Base-by-base conservation (phyloP, 345 rosid species). In the Raphanus raphanistrum region DNA sequence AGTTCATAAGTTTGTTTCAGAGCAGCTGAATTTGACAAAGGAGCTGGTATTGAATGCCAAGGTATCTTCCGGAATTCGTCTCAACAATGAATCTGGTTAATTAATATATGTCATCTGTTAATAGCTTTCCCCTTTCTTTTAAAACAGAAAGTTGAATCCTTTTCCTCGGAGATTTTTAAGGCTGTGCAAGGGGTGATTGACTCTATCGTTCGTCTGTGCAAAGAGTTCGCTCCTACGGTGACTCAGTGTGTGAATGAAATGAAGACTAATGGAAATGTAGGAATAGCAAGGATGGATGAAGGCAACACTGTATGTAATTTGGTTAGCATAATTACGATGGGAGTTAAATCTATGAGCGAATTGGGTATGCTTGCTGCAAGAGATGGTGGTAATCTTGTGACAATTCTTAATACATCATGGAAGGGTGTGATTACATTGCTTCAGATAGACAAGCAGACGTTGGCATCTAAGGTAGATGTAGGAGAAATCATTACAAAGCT, bases 341-440 rank as follows among this genome's bases (percentile, higher is more conserved):
- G 90, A 11, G 63, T 89, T 76, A 88, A 86, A 61, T 86, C 86
- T 45, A 79, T 95, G 63, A 85, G 86, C 77, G 90, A 91, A 43
- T 80, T 95, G 59, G 98, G 96, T 26, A 81, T 84, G 75, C 71
- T 90, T 71, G 93, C 98, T 45, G 95, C 97, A 66, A 87, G 80
- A 80, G 88, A 79, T 52, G 95, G 98, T 84, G 99, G 98, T 27
- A 87, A 68, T 83, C 90, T 95, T 69, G 99, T 92, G 71, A 74
- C 86, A 79, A 84, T 95, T 82, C 96, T 95, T 70, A 95, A 92
- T 83, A 81, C 87, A 70, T 89, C 97, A 43, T 92, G 95, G 99
- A 95, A 91, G 84, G 98, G 98, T 74, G 92, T 92, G 76, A 92
- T 90, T 71, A 76, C 86, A 29, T 87, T 92, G 81, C 95, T 92